These are phyloP conservation scores for Aegilops longissima DNA, from an alignment of 176 grass and related monocot species.

Conservation along the genomic window DNA sequence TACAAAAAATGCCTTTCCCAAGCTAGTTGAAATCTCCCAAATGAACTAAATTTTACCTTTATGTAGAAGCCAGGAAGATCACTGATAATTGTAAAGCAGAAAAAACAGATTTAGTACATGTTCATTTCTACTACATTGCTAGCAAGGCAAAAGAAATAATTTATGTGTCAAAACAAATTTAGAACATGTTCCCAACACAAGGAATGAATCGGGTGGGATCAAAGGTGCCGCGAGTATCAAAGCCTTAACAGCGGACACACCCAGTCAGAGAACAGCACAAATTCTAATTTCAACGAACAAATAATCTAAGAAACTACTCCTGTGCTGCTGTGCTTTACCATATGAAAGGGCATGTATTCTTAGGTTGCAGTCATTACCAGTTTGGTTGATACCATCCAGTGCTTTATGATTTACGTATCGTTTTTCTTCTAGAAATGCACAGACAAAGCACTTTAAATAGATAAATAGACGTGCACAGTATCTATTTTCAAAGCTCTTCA, in stretches of 20 bases:
- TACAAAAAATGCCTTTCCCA: neutral
- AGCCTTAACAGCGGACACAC: neutral
- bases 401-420: constrained; percentile 1
- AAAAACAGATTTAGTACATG: neutral
- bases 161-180: neutral
- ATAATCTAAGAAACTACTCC: neutral
- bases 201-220: neutral
- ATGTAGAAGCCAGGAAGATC: neutral
- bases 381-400: neutral
- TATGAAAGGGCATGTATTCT: neutral
- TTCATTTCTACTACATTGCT: neutral
- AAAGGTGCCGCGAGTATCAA: neutral
- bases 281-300: neutral
- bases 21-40: constrained; percentile 17
- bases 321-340: neutral
- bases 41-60: neutral
- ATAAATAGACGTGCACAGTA: neutral
- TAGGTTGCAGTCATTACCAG: neutral
- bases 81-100: neutral
- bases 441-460: neutral
- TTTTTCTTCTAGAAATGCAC: constrained; percentile 25
- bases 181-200: neutral
- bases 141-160: constrained; percentile 3
- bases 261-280: neutral
- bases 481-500: neutral